A percentile compares a stretch with the other conserved stretches of the same genome.
Evolutionary conservation across 352 stramenopile genomes (phyloP).

Genomic region (Blastocystis sp.): DNA sequence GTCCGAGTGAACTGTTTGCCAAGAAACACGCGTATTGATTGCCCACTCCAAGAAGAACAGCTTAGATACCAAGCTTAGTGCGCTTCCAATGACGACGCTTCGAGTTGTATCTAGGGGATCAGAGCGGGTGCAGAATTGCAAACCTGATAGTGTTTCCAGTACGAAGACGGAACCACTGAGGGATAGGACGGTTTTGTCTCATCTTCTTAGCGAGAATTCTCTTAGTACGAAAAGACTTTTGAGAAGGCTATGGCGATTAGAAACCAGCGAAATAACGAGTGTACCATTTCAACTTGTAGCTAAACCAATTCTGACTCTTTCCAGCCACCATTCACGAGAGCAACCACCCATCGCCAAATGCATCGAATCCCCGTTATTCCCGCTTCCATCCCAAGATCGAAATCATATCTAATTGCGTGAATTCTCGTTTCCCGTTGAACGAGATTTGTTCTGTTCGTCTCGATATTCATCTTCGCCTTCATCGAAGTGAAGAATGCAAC

Average conservation of each 20-base stretch:
- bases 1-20: slow-evolving; percentile 24
- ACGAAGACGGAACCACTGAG: slow-evolving; percentile 98
- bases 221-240: slow-evolving; percentile 99
- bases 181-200: slow-evolving; percentile 99
- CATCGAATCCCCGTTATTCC: slow-evolving; percentile 19
- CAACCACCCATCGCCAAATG: not conserved
- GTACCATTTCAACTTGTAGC: slow-evolving; percentile 68
- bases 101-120: slow-evolving; percentile 91
- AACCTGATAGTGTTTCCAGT: slow-evolving; percentile 98
- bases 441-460: not conserved
- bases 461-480: not conserved
- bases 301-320: slow-evolving; percentile 55
- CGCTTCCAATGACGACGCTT: slow-evolving; percentile 99
- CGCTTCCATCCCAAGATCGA: not conserved
- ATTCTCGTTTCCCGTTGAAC: too few species aligned
- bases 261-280: not conserved
- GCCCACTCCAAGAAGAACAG: not conserved
- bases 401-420: not conserved
- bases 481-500: not conserved
- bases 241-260: slow-evolving; percentile 84
- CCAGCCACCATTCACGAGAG: slow-evolving; percentile 1
- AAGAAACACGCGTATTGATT: slow-evolving; percentile 51
- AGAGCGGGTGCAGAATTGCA: not conserved
- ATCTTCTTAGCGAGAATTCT: slow-evolving; percentile 98
- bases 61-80: slow-evolving; percentile 99